Conservation (phyloP, 345 rosid genomes). For the Clausena lansium region DNA sequence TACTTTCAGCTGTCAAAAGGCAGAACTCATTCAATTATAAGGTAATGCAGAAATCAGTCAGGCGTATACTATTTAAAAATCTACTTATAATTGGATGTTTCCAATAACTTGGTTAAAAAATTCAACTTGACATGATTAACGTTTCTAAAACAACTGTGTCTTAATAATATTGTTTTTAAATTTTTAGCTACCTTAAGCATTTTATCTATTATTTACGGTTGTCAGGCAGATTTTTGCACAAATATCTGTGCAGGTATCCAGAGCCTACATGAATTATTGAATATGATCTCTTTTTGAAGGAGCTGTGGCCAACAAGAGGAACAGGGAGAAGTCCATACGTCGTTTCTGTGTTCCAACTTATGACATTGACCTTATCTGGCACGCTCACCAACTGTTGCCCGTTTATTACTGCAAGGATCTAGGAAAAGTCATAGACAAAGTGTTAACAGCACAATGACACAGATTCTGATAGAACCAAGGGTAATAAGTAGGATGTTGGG, state of each 20-base stretch:
- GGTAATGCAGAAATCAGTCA: neutral
- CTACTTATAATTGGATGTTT: too few species aligned
- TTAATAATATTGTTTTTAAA: too few species aligned
- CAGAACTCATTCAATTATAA: conserved; percentile 25
- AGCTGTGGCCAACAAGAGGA: conserved; percentile 31
- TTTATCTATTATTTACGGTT: too few species aligned
- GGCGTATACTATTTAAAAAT: too few species aligned
- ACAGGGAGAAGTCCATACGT: conserved; percentile 18
- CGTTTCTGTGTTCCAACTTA: conserved; percentile 31
- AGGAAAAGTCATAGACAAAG: conserved; percentile 26
- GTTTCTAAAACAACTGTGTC: too few species aligned
- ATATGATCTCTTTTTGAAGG: conserved; percentile 22
- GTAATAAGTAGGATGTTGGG: conserved; percentile 40
- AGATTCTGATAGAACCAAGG: conserved; percentile 42
- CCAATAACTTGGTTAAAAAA: too few species aligned
- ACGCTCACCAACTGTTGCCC: conserved; percentile 23
- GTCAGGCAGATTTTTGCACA: neutral
- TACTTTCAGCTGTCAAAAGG: conserved; percentile 26
- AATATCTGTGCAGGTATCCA: conserved; percentile 18
- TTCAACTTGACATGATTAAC: too few species aligned
- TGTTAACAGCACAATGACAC: conserved; percentile 41
- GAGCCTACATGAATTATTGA: conserved; percentile 19
- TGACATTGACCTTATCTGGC: conserved; percentile 38
- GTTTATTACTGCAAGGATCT: conserved; percentile 24
- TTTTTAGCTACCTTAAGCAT: too few species aligned